Evolutionary conservation across 2,329 filamentous ascomycete species (phyloP).

Genomic region (Aspergillus thermomutatus): DNA sequence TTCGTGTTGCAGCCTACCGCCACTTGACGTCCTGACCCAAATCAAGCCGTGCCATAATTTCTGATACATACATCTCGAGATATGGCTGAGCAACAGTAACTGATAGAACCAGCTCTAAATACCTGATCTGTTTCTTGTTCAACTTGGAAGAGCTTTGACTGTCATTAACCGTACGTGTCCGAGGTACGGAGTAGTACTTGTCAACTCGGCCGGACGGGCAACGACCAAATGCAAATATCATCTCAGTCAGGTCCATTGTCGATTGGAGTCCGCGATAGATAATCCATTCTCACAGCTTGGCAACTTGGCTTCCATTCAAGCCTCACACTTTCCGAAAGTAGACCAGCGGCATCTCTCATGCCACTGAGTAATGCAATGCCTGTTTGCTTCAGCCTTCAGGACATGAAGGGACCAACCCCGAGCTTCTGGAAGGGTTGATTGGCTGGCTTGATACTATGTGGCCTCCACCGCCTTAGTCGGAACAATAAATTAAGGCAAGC

Average conservation of each 20-base stretch:
- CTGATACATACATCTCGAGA: background rate
- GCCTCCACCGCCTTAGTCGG: constrained; percentile 8
- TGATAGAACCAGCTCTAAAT: background rate
- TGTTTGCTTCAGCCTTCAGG: background rate
- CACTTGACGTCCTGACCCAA: constrained; percentile 1
- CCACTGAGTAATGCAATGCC: constrained; percentile 9
- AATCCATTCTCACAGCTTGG: background rate
- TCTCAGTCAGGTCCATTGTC: background rate
- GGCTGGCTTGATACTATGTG: background rate
- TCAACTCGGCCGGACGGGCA: background rate
- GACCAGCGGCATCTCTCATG: constrained; percentile 8
- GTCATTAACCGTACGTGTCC: background rate
- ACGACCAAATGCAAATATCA: background rate
- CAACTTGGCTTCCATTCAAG: constrained; percentile 5
- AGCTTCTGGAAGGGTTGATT: constrained; percentile 1
- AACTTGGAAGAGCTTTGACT: background rate
- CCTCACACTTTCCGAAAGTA: constrained; percentile 5
- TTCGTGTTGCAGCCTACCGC: constrained; percentile 7
- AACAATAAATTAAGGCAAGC: constrained; percentile 15
- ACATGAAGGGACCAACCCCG: constrained; percentile 6
- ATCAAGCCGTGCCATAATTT: background rate
- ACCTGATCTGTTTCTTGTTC: background rate
- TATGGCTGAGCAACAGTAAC: background rate
- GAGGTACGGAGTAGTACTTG: background rate
- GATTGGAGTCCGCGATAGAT: background rate